phyloP scores from a whole-genome alignment of 2,329 filamentous ascomycete species.

The Colletotrichum karsti region DNA sequence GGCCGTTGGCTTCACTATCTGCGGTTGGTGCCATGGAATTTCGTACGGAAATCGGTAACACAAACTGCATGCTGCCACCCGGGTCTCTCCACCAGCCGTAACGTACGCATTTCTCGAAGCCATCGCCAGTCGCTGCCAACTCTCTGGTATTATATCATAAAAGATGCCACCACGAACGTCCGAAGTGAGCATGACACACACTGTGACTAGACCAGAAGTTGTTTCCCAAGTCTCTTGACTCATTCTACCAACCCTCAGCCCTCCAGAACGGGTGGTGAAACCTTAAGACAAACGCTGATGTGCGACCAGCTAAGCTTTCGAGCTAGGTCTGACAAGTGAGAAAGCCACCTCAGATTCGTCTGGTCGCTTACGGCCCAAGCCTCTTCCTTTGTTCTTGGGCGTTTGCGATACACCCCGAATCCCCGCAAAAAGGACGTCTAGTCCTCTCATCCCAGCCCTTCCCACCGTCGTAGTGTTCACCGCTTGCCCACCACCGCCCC shows the following conservation, averaged over 20 bases:
- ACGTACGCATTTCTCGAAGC: background rate
- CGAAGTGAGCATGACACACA: background rate
- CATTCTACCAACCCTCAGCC: background rate
- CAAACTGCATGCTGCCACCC: background rate
- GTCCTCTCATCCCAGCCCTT: background rate
- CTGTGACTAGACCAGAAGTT: background rate
- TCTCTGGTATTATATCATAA: background rate
- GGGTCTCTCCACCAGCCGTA: background rate
- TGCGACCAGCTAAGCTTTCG: background rate
- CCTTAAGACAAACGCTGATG: background rate
- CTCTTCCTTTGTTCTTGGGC: background rate
- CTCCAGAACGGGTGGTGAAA: background rate
- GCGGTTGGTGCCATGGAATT: background rate
- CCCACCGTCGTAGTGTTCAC: background rate
- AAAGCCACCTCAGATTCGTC: conserved; percentile 10
- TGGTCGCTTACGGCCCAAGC: background rate
- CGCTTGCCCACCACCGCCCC: background rate
- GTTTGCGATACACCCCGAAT: background rate
- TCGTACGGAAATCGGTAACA: background rate
- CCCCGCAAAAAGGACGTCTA: background rate
- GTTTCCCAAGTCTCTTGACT: background rate
- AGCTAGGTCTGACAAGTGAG: background rate
- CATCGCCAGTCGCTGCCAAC: background rate
- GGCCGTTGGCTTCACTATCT: background rate
- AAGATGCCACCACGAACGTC: background rate